These are phyloP conservation scores for Kodamaea lidongshanica DNA, from an alignment of 805 yeast species.

Conservation along the genomic window DNA sequence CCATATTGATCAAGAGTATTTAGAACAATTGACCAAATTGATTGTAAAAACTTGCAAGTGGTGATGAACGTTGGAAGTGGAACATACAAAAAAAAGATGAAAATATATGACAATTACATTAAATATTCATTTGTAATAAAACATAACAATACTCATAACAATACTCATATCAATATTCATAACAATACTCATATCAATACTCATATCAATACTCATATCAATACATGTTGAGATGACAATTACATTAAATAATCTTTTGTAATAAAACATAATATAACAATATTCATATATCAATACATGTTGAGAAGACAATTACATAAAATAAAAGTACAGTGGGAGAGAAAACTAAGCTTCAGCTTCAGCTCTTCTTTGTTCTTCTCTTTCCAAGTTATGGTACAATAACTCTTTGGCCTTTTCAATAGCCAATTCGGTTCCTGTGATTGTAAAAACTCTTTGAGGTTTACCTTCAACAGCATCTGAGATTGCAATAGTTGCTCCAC, in stretches of 20 bases:
- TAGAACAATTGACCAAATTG: conserved; percentile 53
- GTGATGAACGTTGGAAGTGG: conserved; percentile 1
- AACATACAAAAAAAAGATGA: not conserved
- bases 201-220: too few relatives aligned
- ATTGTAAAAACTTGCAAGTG: conserved; percentile 29
- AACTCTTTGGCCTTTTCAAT: conserved; percentile 55
- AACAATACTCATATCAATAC: too few relatives aligned
- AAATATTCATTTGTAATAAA: not conserved
- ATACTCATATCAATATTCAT: not conserved
- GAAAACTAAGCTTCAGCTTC: conserved; percentile 8
- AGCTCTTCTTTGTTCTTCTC: conserved; percentile 45
- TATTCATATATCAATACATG: conserved; percentile 6
- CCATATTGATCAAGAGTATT: conserved; percentile 48
- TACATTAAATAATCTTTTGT: conserved; percentile 2
- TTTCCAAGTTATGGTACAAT: conserved; percentile 52
- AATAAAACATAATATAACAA: too few relatives aligned
- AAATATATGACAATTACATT: not conserved
- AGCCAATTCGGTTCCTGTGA: conserved; percentile 53
- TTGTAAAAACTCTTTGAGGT: conserved; percentile 63
- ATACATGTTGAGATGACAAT: conserved; percentile 4
- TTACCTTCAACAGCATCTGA: conserved; percentile 61
- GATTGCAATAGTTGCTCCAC: conserved; percentile 75
- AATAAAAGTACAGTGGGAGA: not conserved
- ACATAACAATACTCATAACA: not conserved
- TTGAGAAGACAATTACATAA: conserved; percentile 3